These are phyloP conservation scores for Fusarium sacchari DNA, from an alignment of 2,329 filamentous ascomycete genomes.

Conservation along the genomic window DNA sequence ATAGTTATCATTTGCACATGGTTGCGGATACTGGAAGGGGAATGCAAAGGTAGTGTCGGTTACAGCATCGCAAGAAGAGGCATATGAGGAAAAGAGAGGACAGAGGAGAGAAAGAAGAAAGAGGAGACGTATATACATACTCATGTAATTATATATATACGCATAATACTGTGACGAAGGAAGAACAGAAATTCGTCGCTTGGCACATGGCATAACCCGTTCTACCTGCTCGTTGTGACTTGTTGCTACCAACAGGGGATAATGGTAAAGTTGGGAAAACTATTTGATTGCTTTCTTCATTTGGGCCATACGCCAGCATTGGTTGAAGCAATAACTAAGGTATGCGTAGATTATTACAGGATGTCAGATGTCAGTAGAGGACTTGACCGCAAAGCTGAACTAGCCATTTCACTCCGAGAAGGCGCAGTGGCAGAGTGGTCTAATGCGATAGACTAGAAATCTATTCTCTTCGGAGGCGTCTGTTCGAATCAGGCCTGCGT, in stretches of 20 bases:
- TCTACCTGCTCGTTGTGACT: not conserved
- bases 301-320: too few relatives aligned
- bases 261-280: not conserved
- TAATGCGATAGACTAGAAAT: constrained; percentile 37
- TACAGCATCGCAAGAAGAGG: constrained; percentile 6
- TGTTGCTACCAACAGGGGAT: not conserved
- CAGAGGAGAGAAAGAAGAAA: not conserved
- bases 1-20: not conserved
- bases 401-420: not conserved
- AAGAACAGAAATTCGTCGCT: constrained; percentile 24
- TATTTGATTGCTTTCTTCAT: not conserved
- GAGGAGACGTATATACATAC: constrained; percentile 28
- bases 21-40: not conserved
- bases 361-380: fast-evolving
- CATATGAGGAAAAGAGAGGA: not conserved
- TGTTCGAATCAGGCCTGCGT: constrained; percentile 35
- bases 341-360: not conserved
- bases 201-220: not conserved
- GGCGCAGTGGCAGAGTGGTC: constrained; percentile 35
- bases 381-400: fast-evolving
- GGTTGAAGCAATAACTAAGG: not conserved
- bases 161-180: constrained; percentile 32
- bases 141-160: constrained; percentile 37
- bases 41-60: not conserved
- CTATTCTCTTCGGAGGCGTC: constrained; percentile 34